phyloP scores from a whole-genome alignment of 345 rosid genomes.

The Camelina neglecta region DNA sequence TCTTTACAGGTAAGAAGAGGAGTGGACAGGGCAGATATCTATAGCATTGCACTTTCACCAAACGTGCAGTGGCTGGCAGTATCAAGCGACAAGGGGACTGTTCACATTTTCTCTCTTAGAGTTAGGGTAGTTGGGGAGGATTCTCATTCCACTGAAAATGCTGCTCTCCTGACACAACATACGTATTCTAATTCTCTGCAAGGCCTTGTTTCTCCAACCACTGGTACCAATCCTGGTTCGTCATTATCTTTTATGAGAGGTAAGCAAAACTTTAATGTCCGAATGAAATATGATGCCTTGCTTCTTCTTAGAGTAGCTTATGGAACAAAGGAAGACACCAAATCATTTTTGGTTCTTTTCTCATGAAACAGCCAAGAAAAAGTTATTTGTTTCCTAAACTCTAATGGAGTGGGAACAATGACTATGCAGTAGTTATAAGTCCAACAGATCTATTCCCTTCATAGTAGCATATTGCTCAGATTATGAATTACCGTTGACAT shows the following conservation, averaged over 20 bases:
- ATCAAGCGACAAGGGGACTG: constrained; percentile 87
- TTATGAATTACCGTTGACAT: not conserved
- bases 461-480: not conserved
- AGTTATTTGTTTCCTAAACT: not conserved
- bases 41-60: constrained; percentile 74
- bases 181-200: constrained; percentile 66
- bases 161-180: constrained; percentile 34
- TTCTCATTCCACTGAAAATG: constrained; percentile 53
- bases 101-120: constrained; percentile 83
- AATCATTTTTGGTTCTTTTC: not conserved
- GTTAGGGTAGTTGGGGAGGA: constrained; percentile 79
- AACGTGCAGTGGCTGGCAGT: constrained; percentile 87
- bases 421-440: not conserved
- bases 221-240: constrained; percentile 75
- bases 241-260: constrained; percentile 91
- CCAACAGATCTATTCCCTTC: not conserved
- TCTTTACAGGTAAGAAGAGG: constrained; percentile 80
- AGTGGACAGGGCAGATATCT: constrained; percentile 81
- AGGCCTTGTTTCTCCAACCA: constrained; percentile 65
- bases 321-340: not conserved
- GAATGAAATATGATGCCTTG: constrained; percentile 5
- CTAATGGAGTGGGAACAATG: not conserved
- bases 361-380: not conserved
- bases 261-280: constrained; percentile 31
- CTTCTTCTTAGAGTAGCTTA: constrained; percentile 2